Base-by-base conservation (phyloP, 192 early-diverging fungal species). In the Gamsiella multidivaricata region DNA sequence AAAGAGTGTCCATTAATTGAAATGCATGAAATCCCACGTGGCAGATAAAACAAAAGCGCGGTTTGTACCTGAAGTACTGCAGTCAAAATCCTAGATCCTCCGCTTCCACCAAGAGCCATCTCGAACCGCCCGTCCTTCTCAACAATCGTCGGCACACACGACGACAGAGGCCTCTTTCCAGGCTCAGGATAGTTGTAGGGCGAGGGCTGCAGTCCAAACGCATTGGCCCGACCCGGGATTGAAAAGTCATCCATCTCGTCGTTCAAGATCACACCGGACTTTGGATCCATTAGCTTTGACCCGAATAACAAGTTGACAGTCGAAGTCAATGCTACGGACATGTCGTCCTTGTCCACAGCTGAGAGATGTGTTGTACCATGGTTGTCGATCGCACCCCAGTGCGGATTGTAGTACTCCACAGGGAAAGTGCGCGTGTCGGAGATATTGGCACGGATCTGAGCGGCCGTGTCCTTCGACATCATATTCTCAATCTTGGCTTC, bases 231-330 rank as follows among this genome's bases (percentile, higher is more conserved):
- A 57, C 90, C 91, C 34, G 90, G 89, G 10, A 91, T 93, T 56
- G 91, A 93, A 70, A 97, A 98, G 70, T 98, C 96, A 76, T 97
- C 93, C 95, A 97, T 96, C 69, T 97, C 91, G 73, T 97, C 91
- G 80, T 98, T 98, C 51, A 98, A 78, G 37, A 98, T 92, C 43
- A 98, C 84, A 12, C 96, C 97, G 0, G 94, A 94, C n/a, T 61
- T 80, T 3, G 87, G 88, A 69, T 98, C 94, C 88, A 97, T 88
- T 25, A 98, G 78, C 50, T 88, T 89, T n/a, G 94, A 89, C 10
- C 97, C 97, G 83, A 97, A 97, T 37, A 93, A 66, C 29, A 97
- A 79, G 75, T 98, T 98, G 12, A 78, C 85, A 0, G 97, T 97
- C 28, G 93, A 94, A 3, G 95, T 97, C 54, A 96, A 54, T 0